Conservation (phyloP, 352 stramenopile species). For the Phytophthora cactorum region DNA sequence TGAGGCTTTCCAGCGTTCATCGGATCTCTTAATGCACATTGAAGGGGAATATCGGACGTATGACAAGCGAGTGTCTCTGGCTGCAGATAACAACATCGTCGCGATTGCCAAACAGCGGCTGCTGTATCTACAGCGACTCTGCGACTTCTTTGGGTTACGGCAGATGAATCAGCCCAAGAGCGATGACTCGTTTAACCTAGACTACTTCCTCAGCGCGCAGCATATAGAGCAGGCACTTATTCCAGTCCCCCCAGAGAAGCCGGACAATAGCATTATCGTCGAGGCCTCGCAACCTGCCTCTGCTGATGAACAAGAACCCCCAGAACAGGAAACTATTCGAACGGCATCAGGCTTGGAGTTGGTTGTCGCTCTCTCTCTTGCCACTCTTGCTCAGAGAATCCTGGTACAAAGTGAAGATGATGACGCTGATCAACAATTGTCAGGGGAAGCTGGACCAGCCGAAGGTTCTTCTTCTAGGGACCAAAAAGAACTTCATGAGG, state of each 20-base stretch:
- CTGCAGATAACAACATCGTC: constrained; percentile 59
- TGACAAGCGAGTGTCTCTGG: constrained; percentile 49
- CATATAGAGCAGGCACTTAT: constrained; percentile 52
- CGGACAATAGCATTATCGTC: background rate
- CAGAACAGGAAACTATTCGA: constrained; percentile 24
- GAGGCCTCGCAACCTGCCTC: background rate
- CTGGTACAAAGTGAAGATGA: constrained; percentile 36
- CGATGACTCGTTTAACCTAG: constrained; percentile 43
- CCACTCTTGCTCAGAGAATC: constrained; percentile 39
- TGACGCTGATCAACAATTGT: constrained; percentile 1
- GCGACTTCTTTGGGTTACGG: constrained; percentile 53
- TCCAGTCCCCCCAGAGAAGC: constrained; percentile 1
- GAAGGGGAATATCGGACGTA: constrained; percentile 84
- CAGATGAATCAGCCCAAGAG: constrained; percentile 3
- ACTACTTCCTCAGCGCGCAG: constrained; percentile 57
- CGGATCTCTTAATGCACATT: constrained; percentile 65
- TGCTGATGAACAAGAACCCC: constrained; percentile 1
- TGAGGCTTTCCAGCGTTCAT: constrained; percentile 56
- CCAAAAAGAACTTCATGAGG: background rate
- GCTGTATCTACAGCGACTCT: constrained; percentile 54
- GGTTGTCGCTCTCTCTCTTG: constrained; percentile 22
- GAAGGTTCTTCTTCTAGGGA: constrained; percentile 10
- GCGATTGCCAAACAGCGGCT: constrained; percentile 54
- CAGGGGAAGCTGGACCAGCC: background rate
- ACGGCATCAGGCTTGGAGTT: constrained; percentile 36